These are phyloP conservation scores for Polyporus arcularius DNA, from an alignment of 768 basidiomycete genomes.

Conservation along the genomic window DNA sequence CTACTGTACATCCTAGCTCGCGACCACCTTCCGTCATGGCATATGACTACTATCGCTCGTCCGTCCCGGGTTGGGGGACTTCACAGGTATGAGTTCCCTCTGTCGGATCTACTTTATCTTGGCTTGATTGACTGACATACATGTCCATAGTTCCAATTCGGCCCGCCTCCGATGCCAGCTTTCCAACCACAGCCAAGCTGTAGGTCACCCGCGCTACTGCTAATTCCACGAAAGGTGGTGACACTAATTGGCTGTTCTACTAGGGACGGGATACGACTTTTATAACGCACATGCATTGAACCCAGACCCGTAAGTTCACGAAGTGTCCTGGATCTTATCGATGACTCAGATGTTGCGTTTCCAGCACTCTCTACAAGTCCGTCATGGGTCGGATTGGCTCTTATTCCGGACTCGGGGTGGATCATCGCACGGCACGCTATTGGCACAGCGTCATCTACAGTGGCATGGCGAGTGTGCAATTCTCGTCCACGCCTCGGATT, in stretches of 20 bases:
- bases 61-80: conserved; percentile 51
- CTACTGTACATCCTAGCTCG: not conserved
- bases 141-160: conserved; percentile 33
- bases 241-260: not conserved
- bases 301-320: conserved; percentile 53
- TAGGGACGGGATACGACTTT: conserved; percentile 67
- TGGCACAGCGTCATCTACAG: conserved; percentile 71
- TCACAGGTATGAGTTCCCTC: conserved; percentile 28
- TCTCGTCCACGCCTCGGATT: not conserved
- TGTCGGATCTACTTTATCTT: not conserved
- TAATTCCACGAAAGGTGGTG: not conserved
- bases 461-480: conserved; percentile 42
- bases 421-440: conserved; percentile 59
- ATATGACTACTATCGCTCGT: conserved; percentile 26
- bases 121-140: not conserved
- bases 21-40: conserved; percentile 2
- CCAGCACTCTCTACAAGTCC: conserved; percentile 38
- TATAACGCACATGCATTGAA: conserved; percentile 61
- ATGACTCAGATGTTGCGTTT: not conserved
- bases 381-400: conserved; percentile 32
- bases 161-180: conserved; percentile 32
- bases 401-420: conserved; percentile 43
- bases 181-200: conserved; percentile 54
- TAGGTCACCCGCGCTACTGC: conserved; percentile 42
- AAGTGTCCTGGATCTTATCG: not conserved